Conservation (phyloP, 495 filamentous ascomycete genomes). For the Tuber umbilicatum region DNA sequence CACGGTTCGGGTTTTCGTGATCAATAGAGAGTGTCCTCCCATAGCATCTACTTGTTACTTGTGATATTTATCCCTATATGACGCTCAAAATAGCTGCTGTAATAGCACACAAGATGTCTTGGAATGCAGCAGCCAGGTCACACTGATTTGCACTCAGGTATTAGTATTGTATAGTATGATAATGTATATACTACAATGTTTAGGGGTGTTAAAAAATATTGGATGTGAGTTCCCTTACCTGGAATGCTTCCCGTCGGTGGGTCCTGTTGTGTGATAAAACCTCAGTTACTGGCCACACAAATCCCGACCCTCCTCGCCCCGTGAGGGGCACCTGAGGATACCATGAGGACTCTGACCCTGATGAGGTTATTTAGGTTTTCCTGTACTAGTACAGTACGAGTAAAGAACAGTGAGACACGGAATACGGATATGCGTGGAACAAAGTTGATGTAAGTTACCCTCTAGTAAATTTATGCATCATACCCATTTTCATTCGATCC, state of each 20-base stretch:
- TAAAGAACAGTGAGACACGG: too few species aligned
- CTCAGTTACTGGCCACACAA: too few species aligned
- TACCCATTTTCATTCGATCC: too few species aligned
- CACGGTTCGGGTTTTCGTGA: slow-evolving; percentile 16
- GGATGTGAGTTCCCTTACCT: background rate
- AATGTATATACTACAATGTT: background rate
- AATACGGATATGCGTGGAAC: too few species aligned
- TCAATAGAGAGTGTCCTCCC: slow-evolving; percentile 6
- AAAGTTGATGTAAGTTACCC: too few species aligned
- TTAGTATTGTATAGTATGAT: background rate
- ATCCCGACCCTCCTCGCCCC: too few species aligned
- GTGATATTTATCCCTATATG: background rate
- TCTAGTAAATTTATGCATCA: background rate
- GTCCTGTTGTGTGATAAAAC: too few species aligned
- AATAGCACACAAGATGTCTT: background rate
- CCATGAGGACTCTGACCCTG: too few species aligned
- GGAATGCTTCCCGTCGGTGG: background rate
- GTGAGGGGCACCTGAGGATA: too few species aligned
- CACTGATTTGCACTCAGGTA: background rate
- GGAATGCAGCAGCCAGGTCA: background rate
- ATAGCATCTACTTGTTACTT: background rate
- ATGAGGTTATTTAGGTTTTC: too few species aligned
- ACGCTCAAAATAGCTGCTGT: background rate
- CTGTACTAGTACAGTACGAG: too few species aligned
- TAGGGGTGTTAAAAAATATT: background rate